A percentile compares a stretch with the other conserved stretches of the same genome.
Evolutionary conservation across 495 filamentous ascomycete genomes (phyloP).

Genomic region (Penicillium parvum): DNA sequence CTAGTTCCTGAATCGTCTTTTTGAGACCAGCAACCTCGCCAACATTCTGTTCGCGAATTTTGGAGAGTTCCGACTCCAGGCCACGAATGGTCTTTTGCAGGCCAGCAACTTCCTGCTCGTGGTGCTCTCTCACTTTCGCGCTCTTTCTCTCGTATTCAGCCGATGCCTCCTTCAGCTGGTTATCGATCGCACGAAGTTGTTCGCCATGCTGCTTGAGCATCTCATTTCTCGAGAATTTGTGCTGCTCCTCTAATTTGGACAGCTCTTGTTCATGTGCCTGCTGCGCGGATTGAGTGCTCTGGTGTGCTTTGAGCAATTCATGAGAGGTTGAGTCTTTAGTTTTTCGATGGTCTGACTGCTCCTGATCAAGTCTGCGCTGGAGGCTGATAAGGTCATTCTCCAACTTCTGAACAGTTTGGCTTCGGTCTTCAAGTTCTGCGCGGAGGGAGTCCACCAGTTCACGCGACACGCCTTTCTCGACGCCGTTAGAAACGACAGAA

Average conservation of each 20-base stretch:
- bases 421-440: slow-evolving; percentile 69
- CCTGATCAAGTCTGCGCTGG: slow-evolving; percentile 68
- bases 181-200: slow-evolving; percentile 44
- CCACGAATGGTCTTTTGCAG: slow-evolving; percentile 53
- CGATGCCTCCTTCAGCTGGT: slow-evolving; percentile 45
- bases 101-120: slow-evolving; percentile 61
- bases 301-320: slow-evolving; percentile 63
- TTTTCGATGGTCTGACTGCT: slow-evolving; percentile 68
- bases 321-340: slow-evolving; percentile 61
- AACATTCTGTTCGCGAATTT: slow-evolving; percentile 46
- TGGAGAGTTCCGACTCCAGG: slow-evolving; percentile 53
- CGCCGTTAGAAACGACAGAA: slow-evolving; percentile 68
- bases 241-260: slow-evolving; percentile 43
- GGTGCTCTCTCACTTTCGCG: slow-evolving; percentile 42
- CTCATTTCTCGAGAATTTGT: slow-evolving; percentile 41
- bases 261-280: slow-evolving; percentile 61
- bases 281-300: slow-evolving; percentile 67
- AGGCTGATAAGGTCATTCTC: slow-evolving; percentile 63
- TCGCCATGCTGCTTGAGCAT: slow-evolving; percentile 45
- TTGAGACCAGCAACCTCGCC: slow-evolving; percentile 55
- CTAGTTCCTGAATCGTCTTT: slow-evolving; percentile 47
- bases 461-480: slow-evolving; percentile 77
- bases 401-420: slow-evolving; percentile 60
- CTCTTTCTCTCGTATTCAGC: slow-evolving; percentile 47
- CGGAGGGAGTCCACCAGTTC: slow-evolving; percentile 80